A percentile compares a stretch with the other conserved stretches of the same genome.
phyloP scores from a whole-genome alignment of 768 basidiomycete species.

The Suillus decipiens region DNA sequence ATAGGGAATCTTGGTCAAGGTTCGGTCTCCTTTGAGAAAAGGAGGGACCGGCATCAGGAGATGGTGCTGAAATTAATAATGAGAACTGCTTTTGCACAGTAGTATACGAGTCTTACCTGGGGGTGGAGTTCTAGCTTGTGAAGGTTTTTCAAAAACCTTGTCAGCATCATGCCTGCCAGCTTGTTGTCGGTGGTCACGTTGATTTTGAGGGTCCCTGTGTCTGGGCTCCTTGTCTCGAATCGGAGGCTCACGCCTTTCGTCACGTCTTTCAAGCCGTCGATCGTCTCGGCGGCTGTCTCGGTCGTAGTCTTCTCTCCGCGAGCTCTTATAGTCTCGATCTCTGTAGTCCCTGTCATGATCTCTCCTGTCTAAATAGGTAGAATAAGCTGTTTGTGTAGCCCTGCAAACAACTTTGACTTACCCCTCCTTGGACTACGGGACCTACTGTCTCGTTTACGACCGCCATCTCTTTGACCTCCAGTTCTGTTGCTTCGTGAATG shows the following conservation, averaged over 20 bases:
- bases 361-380: constrained; percentile 34
- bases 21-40: constrained; percentile 30
- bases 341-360: constrained; percentile 36
- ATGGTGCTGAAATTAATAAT: neutral
- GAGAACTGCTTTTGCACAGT: neutral
- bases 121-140: constrained; percentile 6
- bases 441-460: constrained; percentile 42
- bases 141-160: neutral
- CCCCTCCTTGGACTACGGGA: constrained; percentile 39
- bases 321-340: constrained; percentile 41
- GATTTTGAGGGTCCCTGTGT: constrained; percentile 23
- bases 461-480: constrained; percentile 35
- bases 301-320: constrained; percentile 34
- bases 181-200: constrained; percentile 26
- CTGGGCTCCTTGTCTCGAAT: constrained; percentile 28
- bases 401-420: constrained; percentile 13
- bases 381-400: neutral
- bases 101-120: neutral
- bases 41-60: constrained; percentile 6
- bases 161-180: constrained; percentile 12
- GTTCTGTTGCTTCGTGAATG: constrained; percentile 39
- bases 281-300: constrained; percentile 34
- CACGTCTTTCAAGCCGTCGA: constrained; percentile 33
- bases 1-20: constrained; percentile 44
- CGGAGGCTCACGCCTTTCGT: constrained; percentile 33